Percentiles rank a stretch among this genome's conserved stretches.
Evolutionary conservation across 305 asterid genomes (phyloP).

Genomic region (Fraxinus albicans): DNA sequence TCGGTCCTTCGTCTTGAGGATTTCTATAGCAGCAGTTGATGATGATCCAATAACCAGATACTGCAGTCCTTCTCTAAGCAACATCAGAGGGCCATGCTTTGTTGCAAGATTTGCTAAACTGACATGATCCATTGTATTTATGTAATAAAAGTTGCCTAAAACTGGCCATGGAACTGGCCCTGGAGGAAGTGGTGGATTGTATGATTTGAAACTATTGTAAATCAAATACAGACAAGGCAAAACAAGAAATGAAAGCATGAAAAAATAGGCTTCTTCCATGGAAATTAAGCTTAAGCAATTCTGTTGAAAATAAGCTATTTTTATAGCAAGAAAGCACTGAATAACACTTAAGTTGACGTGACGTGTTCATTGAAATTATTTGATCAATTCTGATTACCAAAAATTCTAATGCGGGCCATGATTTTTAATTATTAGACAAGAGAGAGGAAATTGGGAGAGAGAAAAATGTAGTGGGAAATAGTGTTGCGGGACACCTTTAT

Average conservation of each 20-base stretch:
- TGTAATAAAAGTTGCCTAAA: conserved; percentile 25
- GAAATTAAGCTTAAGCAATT: background rate
- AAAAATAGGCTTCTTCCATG: background rate
- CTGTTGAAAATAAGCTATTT: background rate
- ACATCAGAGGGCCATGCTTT: conserved; percentile 37
- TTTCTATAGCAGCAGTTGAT: conserved; percentile 33
- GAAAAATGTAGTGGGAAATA: background rate
- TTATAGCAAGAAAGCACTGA: background rate
- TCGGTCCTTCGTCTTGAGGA: conserved; percentile 34
- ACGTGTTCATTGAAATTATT: background rate
- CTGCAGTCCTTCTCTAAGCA: conserved; percentile 24
- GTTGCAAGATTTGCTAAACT: conserved; percentile 29
- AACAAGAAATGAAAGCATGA: background rate
- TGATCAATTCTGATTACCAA: background rate
- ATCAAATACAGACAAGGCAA: conserved; percentile 5
- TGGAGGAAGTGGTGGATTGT: conserved; percentile 34
- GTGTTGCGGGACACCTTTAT: no score
- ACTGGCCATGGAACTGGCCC: conserved; percentile 49
- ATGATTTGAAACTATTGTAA: conserved; percentile 10
- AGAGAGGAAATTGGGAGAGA: background rate
- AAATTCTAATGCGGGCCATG: no score
- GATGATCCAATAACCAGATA: conserved; percentile 37
- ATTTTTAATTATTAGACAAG: background rate
- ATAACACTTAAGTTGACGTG: background rate
- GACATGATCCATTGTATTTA: conserved; percentile 23